These are phyloP conservation scores for Alternaria gaisen DNA, from an alignment of 2,329 filamentous ascomycete species.

Conservation along the genomic window DNA sequence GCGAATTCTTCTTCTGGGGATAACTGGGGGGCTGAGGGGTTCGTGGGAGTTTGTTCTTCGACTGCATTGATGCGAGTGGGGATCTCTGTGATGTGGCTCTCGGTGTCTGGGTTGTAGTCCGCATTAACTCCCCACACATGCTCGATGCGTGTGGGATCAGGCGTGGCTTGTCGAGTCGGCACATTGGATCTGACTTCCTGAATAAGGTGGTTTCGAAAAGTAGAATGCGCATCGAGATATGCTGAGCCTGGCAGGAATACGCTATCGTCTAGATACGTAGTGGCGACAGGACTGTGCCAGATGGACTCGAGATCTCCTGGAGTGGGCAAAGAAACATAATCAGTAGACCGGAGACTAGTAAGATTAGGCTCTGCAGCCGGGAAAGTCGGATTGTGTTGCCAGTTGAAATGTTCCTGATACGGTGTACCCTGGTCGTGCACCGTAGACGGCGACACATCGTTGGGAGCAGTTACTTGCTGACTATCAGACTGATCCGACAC, in stretches of 20 bases:
- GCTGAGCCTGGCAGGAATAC: conserved; percentile 27
- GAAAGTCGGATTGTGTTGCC: neutral
- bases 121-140: neutral
- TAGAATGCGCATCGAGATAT: conserved; percentile 29
- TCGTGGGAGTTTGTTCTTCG: neutral
- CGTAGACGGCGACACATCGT: neutral
- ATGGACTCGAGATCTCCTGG: neutral
- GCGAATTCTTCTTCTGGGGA: conserved; percentile 21
- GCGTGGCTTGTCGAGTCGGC: conserved; percentile 19
- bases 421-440: neutral
- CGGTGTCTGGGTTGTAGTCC: neutral
- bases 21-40: conserved; percentile 1
- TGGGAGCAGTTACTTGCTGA: neutral
- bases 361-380: neutral
- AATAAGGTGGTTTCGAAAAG: conserved; percentile 27
- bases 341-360: neutral
- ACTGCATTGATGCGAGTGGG: neutral
- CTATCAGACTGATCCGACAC: neutral
- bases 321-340: neutral
- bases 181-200: conserved; percentile 23
- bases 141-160: conserved; percentile 5
- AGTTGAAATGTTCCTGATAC: neutral
- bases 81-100: neutral
- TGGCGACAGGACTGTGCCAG: conserved; percentile 8
- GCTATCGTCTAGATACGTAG: conserved; percentile 15